Evolutionary conservation across 2,329 filamentous ascomycete genomes (phyloP).

Genomic region (Alternaria triticimaculans): DNA sequence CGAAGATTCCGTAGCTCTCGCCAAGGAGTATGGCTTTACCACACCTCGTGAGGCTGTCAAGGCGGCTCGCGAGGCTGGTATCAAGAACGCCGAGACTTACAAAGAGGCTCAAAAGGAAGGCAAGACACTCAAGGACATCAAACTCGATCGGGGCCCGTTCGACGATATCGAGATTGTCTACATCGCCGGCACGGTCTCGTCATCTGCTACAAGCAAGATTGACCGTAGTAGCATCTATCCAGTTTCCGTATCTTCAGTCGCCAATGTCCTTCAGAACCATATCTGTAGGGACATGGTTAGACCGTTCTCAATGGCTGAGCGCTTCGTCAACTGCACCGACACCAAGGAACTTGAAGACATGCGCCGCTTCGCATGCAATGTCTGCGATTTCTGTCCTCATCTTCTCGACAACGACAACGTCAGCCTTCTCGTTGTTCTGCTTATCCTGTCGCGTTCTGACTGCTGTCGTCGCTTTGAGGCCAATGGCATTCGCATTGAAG

Average conservation of each 20-base stretch:
- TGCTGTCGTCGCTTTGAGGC: conserved; percentile 45
- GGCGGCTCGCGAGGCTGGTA: conserved; percentile 37
- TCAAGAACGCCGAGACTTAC: conserved; percentile 23
- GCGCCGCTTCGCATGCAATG: conserved; percentile 44
- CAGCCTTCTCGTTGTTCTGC: conserved; percentile 44
- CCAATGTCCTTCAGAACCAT: conserved; percentile 41
- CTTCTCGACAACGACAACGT: conserved; percentile 49
- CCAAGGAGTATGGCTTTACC: conserved; percentile 32
- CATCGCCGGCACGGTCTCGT: conserved; percentile 47
- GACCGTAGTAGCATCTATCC: conserved; percentile 45
- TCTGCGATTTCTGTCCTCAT: conserved; percentile 48
- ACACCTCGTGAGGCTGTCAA: conserved; percentile 43
- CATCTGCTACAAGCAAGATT: conserved; percentile 44
- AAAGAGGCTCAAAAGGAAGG: conserved; percentile 20
- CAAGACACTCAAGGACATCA: conserved; percentile 28
- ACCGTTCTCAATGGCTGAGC: conserved; percentile 43
- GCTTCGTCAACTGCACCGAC: conserved; percentile 42
- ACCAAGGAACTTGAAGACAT: conserved; percentile 40
- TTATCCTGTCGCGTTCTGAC: conserved; percentile 46
- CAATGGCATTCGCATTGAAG: conserved; percentile 48
- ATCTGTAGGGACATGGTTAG: conserved; percentile 46
- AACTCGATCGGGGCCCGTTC: conserved; percentile 39
- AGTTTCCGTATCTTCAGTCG: conserved; percentile 43
- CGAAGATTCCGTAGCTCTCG: conserved; percentile 42
- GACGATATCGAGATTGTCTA: conserved; percentile 50